Base-by-base conservation (phyloP, 2,329 filamentous ascomycete genomes). In the Mariannaea sp. region DNA sequence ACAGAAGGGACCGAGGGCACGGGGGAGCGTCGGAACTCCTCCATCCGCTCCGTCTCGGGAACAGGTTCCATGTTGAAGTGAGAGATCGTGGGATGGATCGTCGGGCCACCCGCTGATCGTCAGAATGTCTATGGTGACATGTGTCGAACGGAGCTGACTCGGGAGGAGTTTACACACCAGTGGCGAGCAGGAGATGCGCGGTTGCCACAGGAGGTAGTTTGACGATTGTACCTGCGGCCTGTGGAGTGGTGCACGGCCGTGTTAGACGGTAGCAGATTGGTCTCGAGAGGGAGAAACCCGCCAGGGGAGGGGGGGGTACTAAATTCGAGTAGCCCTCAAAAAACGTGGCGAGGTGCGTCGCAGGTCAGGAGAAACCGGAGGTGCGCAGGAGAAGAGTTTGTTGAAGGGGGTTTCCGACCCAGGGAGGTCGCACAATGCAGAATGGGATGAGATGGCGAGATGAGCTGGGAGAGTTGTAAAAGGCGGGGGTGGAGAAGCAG, bases 1-100 rank as follows among this genome's bases (percentile, higher is more conserved):
- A 83, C 72, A 56, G 82, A 80, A 43, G 59, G 62, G 36, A 53
- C 59, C 24, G 59, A 59, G 38, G 82, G 80, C 30, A 84, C 73
- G 60, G 82, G 82, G 46, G 81, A 79, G 49, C 82, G 73, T 57
- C 77, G 80, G 67, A 87, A 87, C 69, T 83, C 82, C 76, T 86
- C 83, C 80, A 87, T 83, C 59, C 83, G 78, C 75, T 87, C 82
- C 43, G 84, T 85, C 75, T 87, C 84, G 61, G 84, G 84, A 65
- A 87, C 84, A 53, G 84, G 82, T 71, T 87, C 84, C 84, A 87
- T 87, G 62, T 64, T 71, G 69, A 56, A 52, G 54, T 62, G n/a
- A n/a, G n/a, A 56, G 60, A 49, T 57, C 53, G 55, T 57, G 55
- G 58, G 52, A 47, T 59, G 59, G 58, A 49, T 59, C 48, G 45